phyloP scores from a whole-genome alignment of 768 basidiomycete genomes.

The Lactarius akahatsu region DNA sequence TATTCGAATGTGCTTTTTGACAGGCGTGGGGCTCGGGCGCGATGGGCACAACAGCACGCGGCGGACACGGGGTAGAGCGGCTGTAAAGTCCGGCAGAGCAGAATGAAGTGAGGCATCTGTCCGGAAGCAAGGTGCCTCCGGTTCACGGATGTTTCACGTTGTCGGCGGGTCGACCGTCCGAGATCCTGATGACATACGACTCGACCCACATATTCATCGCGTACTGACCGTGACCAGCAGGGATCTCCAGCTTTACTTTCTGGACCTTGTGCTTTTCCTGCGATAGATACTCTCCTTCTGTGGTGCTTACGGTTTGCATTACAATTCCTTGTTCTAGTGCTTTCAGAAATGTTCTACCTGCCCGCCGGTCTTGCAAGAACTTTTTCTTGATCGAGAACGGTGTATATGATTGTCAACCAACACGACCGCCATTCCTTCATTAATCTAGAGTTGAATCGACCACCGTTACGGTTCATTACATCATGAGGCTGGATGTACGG shows the following conservation, averaged over 20 bases:
- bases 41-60: not conserved
- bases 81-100: not conserved
- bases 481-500: constrained; percentile 12
- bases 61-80: not conserved
- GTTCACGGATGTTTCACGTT: constrained; percentile 2
- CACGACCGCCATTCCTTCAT: not conserved
- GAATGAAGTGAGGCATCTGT: not conserved
- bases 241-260: not conserved
- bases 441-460: constrained; percentile 1
- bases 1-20: constrained; percentile 44
- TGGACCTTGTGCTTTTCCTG: not conserved
- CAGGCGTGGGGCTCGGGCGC: constrained; percentile 37
- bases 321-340: constrained; percentile 8
- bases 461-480: constrained; percentile 10
- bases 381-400: not conserved
- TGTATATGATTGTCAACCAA: not conserved
- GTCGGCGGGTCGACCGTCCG: not conserved
- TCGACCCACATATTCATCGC: not conserved
- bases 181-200: not conserved
- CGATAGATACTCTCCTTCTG: not conserved
- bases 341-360: not conserved
- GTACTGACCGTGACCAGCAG: not conserved
- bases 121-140: not conserved
- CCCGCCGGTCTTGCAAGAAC: not conserved
- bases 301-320: not conserved